phyloP scores from a whole-genome alignment of 2,329 filamentous ascomycete species.

The Aspergillus fijiensis region DNA sequence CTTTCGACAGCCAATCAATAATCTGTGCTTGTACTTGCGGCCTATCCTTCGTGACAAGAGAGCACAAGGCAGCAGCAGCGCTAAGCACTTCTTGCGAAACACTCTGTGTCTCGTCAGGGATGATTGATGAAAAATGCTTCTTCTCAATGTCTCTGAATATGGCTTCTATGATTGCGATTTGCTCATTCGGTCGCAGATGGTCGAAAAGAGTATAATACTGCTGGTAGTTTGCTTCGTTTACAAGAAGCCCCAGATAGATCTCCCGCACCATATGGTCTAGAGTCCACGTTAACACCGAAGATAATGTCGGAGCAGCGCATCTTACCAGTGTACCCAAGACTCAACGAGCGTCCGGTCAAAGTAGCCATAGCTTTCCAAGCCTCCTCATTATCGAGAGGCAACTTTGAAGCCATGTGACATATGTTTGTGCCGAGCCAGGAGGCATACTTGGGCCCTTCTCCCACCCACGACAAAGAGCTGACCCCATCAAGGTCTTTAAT shows the following conservation, averaged over 20 bases:
- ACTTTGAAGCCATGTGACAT: conserved; percentile 39
- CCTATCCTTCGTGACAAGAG: conserved; percentile 50
- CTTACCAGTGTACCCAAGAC: conserved; percentile 70
- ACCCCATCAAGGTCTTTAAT: conserved; percentile 30
- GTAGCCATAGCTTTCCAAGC: conserved; percentile 41
- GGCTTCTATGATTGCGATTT: conserved; percentile 47
- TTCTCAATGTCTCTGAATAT: conserved; percentile 47
- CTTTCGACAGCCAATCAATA: conserved; percentile 63
- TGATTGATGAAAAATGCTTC: conserved; percentile 35
- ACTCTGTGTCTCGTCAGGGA: conserved; percentile 15
- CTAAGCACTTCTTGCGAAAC: conserved; percentile 45
- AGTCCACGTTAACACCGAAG: conserved; percentile 11
- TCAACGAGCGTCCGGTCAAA: conserved; percentile 60
- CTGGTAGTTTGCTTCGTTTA: conserved; percentile 26
- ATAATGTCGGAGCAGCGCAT: neutral
- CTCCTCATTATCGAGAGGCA: conserved; percentile 41
- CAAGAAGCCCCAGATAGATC: conserved; percentile 40
- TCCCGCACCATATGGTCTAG: conserved; percentile 43
- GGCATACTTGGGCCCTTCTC: conserved; percentile 63
- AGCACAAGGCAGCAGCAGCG: conserved; percentile 60
- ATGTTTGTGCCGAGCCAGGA: conserved; percentile 71
- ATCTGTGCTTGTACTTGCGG: conserved; percentile 55
- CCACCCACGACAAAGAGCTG: conserved; percentile 56
- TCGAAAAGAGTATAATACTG: conserved; percentile 42
- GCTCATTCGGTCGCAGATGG: conserved; percentile 49